Evolutionary conservation across 2,329 filamentous ascomycete genomes (phyloP).

Genomic region (Xenosphaeropsis pyriputrescens): DNA sequence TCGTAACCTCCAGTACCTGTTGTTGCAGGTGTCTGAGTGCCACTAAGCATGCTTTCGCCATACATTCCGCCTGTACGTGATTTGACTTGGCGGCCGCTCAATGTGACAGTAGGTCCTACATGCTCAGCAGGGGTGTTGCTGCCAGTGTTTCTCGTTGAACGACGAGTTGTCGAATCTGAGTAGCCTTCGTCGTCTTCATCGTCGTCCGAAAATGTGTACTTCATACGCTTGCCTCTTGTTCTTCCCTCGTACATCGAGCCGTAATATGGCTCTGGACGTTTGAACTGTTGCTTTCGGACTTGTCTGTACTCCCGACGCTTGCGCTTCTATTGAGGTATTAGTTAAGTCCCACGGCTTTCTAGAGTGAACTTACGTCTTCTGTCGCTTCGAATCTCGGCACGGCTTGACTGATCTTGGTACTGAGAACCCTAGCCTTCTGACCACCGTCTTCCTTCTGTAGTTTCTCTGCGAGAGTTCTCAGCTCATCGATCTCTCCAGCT

Average conservation of each 20-base stretch:
- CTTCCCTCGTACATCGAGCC: constrained; percentile 83
- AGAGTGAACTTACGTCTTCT: constrained; percentile 54
- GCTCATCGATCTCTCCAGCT: constrained; percentile 78
- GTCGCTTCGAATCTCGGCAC: constrained; percentile 85
- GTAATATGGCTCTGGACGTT: constrained; percentile 75
- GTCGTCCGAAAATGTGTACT: constrained; percentile 90
- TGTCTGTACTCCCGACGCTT: constrained; percentile 84
- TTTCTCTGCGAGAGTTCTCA: constrained; percentile 61
- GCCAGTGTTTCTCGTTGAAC: constrained; percentile 61
- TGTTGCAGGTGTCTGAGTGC: constrained; percentile 15
- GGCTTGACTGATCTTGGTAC: constrained; percentile 62
- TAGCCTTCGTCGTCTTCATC: constrained; percentile 47
- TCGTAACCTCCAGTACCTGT: constrained; percentile 21
- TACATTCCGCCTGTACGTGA: constrained; percentile 39
- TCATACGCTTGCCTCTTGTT: constrained; percentile 88
- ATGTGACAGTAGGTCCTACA: constrained; percentile 51
- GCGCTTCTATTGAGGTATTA: constrained; percentile 50
- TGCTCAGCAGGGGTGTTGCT: constrained; percentile 59
- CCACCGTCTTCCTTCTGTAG: constrained; percentile 65
- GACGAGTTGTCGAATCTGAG: constrained; percentile 48
- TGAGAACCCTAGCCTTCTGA: constrained; percentile 64
- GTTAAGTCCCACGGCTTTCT: not conserved
- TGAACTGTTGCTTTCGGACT: constrained; percentile 60
- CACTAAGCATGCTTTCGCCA: constrained; percentile 38
- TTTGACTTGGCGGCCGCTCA: constrained; percentile 75